Conservation (phyloP, 2,329 filamentous ascomycete genomes). For the Thelonectria rubi region DNA sequence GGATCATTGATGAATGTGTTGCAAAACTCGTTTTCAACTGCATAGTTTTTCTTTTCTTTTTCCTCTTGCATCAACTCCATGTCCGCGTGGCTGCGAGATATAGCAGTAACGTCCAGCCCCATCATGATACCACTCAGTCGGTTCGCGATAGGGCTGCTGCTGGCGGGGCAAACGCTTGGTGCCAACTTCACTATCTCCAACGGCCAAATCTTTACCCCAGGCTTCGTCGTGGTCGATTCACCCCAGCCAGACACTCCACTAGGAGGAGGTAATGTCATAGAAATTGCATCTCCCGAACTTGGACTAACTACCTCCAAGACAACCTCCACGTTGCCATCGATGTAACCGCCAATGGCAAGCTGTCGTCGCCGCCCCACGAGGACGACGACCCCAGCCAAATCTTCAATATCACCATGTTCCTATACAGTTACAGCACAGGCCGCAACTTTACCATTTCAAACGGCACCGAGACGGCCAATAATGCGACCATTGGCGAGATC, state of each 20-base stretch:
- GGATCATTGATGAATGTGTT: constrained; percentile 15
- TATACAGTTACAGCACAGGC: constrained; percentile 69
- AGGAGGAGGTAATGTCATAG: constrained; percentile 63
- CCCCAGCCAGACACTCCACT: constrained; percentile 71
- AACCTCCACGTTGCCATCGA: constrained; percentile 72
- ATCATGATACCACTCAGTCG: constrained; percentile 24
- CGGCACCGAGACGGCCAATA: constrained; percentile 61
- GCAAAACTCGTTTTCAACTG: constrained; percentile 6
- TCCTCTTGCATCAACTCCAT: neutral
- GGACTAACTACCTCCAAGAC: constrained; percentile 47
- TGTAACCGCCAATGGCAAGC: constrained; percentile 70
- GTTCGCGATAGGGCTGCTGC: constrained; percentile 33
- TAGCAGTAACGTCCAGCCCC: neutral
- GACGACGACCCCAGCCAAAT: constrained; percentile 65
- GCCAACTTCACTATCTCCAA: constrained; percentile 66
- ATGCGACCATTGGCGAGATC: constrained; percentile 63
- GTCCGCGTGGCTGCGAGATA: neutral
- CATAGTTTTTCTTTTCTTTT: constrained; percentile 12
- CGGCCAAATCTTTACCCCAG: constrained; percentile 75
- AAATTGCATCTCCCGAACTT: neutral
- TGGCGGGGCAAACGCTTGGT: constrained; percentile 38
- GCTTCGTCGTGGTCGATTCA: constrained; percentile 72
- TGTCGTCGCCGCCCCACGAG: constrained; percentile 66
- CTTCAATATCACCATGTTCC: constrained; percentile 72
- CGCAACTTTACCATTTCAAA: constrained; percentile 76